A percentile compares a stretch with the other conserved stretches of the same genome.
Evolutionary conservation across 169 alveolate genomes (phyloP).

Genomic region (Cryptosporidium ubiquitum): DNA sequence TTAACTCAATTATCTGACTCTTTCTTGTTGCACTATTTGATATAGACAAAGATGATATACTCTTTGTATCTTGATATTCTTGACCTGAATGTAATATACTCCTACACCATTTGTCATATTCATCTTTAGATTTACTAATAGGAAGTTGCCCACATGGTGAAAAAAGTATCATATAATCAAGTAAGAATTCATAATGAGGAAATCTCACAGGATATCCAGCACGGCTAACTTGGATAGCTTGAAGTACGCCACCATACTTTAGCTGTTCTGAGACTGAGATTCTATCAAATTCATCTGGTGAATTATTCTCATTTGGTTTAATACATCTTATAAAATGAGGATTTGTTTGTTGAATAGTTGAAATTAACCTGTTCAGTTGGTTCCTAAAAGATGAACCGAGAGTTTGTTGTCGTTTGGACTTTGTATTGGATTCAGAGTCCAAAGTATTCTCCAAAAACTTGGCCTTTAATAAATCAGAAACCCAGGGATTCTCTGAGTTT

Average conservation of each 20-base stretch:
- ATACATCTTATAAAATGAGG: constrained; percentile 96
- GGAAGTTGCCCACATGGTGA: constrained; percentile 29
- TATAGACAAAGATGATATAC: neutral
- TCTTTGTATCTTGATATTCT: neutral
- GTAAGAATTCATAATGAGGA: constrained; percentile 87
- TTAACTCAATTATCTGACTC: constrained; percentile 14
- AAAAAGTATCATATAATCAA: constrained; percentile 84
- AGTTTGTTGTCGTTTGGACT: constrained; percentile 79
- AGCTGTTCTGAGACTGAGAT: constrained; percentile 91
- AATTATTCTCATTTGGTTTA: constrained; percentile 90
- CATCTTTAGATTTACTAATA: neutral
- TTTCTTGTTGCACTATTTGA: neutral
- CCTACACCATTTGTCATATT: neutral
- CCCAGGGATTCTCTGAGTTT: constrained; percentile 40
- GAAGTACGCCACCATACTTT: constrained; percentile 91
- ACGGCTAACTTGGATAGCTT: constrained; percentile 92
- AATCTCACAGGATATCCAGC: constrained; percentile 95
- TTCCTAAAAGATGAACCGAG: constrained; percentile 90
- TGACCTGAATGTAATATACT: neutral
- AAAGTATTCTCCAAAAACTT: constrained; percentile 74
- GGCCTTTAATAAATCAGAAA: constrained; percentile 72
- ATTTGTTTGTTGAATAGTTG: constrained; percentile 85
- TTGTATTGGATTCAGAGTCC: constrained; percentile 48
- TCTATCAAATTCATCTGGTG: constrained; percentile 89
- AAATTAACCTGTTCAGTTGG: constrained; percentile 91